Conservation (phyloP, 2,329 filamentous ascomycete genomes). For the Dothistroma septosporum region DNA sequence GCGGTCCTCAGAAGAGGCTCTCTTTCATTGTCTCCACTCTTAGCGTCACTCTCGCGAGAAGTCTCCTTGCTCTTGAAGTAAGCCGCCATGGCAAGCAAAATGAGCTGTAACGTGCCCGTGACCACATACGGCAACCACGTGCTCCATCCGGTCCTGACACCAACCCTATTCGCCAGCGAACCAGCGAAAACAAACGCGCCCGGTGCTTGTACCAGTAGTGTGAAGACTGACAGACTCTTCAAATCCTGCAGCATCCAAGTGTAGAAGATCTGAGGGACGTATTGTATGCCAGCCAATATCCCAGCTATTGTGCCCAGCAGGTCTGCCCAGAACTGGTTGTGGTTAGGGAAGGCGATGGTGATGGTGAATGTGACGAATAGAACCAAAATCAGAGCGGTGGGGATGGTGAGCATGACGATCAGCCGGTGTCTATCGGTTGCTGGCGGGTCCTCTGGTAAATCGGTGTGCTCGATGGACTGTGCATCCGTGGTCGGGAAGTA, state of each 20-base stretch:
- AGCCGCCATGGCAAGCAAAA: constrained; percentile 69
- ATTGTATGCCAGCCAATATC: constrained; percentile 78
- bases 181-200: constrained; percentile 85
- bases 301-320: constrained; percentile 76
- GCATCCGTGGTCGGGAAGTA: constrained; percentile 64
- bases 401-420: constrained; percentile 65
- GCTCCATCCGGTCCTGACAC: constrained; percentile 75
- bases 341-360: constrained; percentile 59
- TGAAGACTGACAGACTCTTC: constrained; percentile 87
- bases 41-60: not conserved
- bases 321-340: constrained; percentile 77
- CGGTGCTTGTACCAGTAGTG: constrained; percentile 98
- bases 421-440: constrained; percentile 51
- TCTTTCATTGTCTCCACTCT: not conserved
- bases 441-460: constrained; percentile 49
- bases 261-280: constrained; percentile 90
- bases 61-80: not conserved
- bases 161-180: constrained; percentile 68
- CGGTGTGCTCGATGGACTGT: constrained; percentile 54
- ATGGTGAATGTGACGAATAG: constrained; percentile 61
- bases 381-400: constrained; percentile 70
- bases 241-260: constrained; percentile 82
- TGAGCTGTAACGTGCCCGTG: constrained; percentile 79
- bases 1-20: not conserved
- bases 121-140: constrained; percentile 90